Conservation (phyloP, 2,329 filamentous ascomycete species). For the Pseudocercospora macadamiae region DNA sequence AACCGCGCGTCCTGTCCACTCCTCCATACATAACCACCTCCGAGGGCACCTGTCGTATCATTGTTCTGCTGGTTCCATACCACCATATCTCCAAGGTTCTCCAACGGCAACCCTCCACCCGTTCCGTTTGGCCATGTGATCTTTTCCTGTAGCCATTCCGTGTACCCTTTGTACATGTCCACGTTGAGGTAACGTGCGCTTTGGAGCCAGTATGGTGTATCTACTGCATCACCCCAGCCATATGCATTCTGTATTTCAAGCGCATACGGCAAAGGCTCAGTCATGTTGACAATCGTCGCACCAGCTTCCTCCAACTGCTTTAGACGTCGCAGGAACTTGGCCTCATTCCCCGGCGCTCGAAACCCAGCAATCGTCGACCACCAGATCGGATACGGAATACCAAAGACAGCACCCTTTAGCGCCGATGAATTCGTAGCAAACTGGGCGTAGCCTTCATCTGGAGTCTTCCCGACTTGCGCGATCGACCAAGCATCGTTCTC, state of each 20-base stretch:
- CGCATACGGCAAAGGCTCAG: conserved; percentile 51
- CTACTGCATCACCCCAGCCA: conserved; percentile 13
- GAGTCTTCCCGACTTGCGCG: conserved; percentile 57
- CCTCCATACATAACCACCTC: conserved; percentile 11
- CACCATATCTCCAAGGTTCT: conserved; percentile 14
- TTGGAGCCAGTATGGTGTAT: conserved; percentile 17
- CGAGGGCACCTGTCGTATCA: conserved; percentile 13
- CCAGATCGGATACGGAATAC: conserved; percentile 71
- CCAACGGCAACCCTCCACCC: conserved; percentile 1
- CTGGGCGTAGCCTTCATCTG: conserved; percentile 58
- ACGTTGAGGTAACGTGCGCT: conserved; percentile 10
- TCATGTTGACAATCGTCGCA: conserved; percentile 68
- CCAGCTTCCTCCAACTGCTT: conserved; percentile 53
- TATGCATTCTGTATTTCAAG: conserved; percentile 14
- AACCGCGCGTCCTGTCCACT: conserved; percentile 66
- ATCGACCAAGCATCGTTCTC: conserved; percentile 5
- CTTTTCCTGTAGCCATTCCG: conserved; percentile 14
- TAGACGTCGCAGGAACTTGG: conserved; percentile 6
- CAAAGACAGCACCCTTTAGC: conserved; percentile 66
- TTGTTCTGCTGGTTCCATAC: conserved; percentile 17
- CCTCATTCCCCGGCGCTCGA: conserved; percentile 11
- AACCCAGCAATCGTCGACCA: conserved; percentile 63
- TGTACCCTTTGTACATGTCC: conserved; percentile 13
- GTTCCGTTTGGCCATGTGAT: conserved; percentile 9
- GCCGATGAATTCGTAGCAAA: conserved; percentile 58